phyloP scores from a whole-genome alignment of 192 early-diverging fungal genomes.

The Backusella circina region DNA sequence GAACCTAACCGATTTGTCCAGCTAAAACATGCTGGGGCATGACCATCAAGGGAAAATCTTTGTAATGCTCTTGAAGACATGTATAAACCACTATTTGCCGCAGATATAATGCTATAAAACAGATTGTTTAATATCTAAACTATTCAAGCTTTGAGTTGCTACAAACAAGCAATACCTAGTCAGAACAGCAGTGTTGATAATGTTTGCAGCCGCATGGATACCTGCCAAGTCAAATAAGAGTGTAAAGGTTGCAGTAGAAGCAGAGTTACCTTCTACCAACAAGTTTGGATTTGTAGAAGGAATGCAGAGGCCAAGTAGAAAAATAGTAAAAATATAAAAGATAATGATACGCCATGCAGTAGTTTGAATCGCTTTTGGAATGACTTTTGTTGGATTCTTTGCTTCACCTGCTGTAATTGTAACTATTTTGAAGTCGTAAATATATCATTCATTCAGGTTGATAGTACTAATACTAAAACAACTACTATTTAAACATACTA shows the following conservation, averaged over 20 bases:
- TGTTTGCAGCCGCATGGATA: slow-evolving; percentile 50
- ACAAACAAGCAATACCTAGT: slow-evolving; percentile 13
- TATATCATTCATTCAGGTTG: background rate
- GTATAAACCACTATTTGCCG: slow-evolving; percentile 77
- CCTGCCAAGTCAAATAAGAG: slow-evolving; percentile 58
- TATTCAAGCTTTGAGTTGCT: background rate
- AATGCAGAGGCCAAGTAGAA: slow-evolving; percentile 78
- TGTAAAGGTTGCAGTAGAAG: slow-evolving; percentile 62
- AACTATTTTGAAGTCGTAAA: slow-evolving; percentile 32
- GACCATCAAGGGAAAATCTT: slow-evolving; percentile 66
- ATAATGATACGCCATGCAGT: slow-evolving; percentile 83
- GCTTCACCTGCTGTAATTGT: slow-evolving; percentile 89
- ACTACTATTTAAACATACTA: slow-evolving; percentile 8
- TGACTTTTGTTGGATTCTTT: slow-evolving; percentile 74
- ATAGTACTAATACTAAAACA: too few relatives aligned
- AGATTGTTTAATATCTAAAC: background rate
- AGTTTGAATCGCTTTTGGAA: slow-evolving; percentile 65
- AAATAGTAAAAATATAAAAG: slow-evolving; percentile 77
- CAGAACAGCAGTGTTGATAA: slow-evolving; percentile 67
- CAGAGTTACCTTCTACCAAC: slow-evolving; percentile 31
- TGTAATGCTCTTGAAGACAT: slow-evolving; percentile 73
- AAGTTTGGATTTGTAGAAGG: slow-evolving; percentile 58
- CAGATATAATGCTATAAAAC: slow-evolving; percentile 49
- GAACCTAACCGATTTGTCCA: slow-evolving; percentile 53
- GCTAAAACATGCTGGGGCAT: slow-evolving; percentile 61